These are phyloP conservation scores for Lignosus rhinocerotis DNA, from an alignment of 1,284 basidiomycete genomes.

Conservation along the genomic window DNA sequence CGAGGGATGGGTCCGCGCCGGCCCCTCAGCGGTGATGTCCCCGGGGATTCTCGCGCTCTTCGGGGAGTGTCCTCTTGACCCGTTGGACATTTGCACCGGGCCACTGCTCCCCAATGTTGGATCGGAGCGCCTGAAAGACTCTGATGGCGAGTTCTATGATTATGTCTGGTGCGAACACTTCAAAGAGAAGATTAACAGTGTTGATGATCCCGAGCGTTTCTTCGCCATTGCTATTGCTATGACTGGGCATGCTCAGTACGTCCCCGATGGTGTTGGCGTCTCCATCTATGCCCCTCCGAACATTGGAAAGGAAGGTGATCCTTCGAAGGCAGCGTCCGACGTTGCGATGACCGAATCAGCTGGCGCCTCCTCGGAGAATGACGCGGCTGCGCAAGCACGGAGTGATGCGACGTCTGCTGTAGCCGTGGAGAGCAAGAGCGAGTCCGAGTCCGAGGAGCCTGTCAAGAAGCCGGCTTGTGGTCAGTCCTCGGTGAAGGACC, in stretches of 20 bases:
- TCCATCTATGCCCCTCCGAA: not conserved
- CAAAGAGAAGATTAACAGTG: not conserved
- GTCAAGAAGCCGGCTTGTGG: not conserved
- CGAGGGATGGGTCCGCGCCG: not conserved
- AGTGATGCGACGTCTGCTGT: not conserved
- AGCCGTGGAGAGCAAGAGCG: not conserved
- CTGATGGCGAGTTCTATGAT: slow-evolving; percentile 1
- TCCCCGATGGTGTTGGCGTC: slow-evolving; percentile 1
- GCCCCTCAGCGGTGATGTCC: not conserved
- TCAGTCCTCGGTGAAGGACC: slow-evolving; percentile 4
- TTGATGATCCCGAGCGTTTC: not conserved
- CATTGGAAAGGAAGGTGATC: not conserved
- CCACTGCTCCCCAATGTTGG: slow-evolving; percentile 3
- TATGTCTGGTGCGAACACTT: slow-evolving; percentile 20
- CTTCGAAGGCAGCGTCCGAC: not conserved
- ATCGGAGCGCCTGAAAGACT: not conserved
- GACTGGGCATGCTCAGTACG: not conserved
- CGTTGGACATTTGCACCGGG: slow-evolving; percentile 7
- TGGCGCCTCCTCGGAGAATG: not conserved
- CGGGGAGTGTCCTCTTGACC: slow-evolving; percentile 5
- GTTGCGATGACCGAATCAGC: not conserved
- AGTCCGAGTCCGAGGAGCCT: not conserved
- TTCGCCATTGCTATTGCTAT: not conserved
- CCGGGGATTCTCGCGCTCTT: not conserved
- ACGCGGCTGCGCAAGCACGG: not conserved